Percentiles rank a stretch among this genome's conserved stretches.
Evolutionary conservation across 257 asterid species (phyloP).

Genomic region (Ligustrum vulgare): DNA sequence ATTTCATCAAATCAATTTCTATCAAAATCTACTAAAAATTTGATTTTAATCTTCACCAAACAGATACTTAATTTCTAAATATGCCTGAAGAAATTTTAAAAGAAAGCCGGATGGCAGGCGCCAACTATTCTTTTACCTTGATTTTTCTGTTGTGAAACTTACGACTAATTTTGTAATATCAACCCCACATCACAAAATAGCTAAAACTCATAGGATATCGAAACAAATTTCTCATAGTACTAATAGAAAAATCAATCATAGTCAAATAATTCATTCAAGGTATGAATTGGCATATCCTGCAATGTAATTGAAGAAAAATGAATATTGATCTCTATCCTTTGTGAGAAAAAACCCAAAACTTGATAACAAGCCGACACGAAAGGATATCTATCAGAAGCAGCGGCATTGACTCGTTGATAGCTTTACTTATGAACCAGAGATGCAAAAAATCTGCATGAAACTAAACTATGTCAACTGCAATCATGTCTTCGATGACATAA

Average conservation of each 20-base stretch:
- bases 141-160: too few species aligned
- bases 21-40: too few species aligned
- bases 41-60: too few species aligned
- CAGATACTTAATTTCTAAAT: too few species aligned
- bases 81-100: too few species aligned
- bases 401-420: background rate
- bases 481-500: conserved; percentile 45
- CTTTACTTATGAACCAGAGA: background rate
- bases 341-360: background rate
- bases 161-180: too few species aligned
- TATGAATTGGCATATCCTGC: background rate
- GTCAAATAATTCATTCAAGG: background rate
- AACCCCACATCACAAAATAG: too few species aligned
- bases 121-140: too few species aligned
- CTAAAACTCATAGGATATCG: background rate
- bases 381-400: background rate
- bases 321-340: background rate
- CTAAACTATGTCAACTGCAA: background rate
- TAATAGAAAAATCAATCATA: background rate
- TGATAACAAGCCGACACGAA: background rate
- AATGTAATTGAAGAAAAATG: background rate
- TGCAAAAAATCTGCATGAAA: background rate
- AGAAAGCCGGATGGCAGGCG: too few species aligned
- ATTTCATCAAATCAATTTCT: too few species aligned
- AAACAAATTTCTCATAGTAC: background rate